Evolutionary conservation across 1,284 basidiomycete genomes (phyloP).

Genomic region (Leccinum proliferum): DNA sequence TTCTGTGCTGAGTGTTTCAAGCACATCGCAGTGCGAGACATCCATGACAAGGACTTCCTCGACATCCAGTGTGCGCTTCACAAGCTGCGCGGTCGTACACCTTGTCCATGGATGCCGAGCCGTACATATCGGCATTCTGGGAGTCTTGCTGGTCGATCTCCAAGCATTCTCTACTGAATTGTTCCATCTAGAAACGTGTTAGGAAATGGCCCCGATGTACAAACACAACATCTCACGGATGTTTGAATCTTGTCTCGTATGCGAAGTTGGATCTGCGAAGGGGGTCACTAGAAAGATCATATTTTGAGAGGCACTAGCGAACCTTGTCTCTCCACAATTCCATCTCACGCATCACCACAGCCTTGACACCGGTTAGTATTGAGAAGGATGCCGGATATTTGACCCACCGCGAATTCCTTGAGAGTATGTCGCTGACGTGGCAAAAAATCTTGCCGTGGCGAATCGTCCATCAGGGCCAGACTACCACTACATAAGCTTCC

Average conservation of each 20-base stretch:
- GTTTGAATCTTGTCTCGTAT: slow-evolving; percentile 89
- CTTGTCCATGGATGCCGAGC: slow-evolving; percentile 69
- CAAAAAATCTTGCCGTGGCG: slow-evolving; percentile 79
- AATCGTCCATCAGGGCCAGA: slow-evolving; percentile 82
- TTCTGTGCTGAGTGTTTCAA: slow-evolving; percentile 69
- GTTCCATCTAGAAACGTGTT: slow-evolving; percentile 66
- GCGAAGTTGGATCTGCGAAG: slow-evolving; percentile 73
- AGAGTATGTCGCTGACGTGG: slow-evolving; percentile 88
- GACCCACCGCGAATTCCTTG: slow-evolving; percentile 80
- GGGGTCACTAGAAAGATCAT: slow-evolving; percentile 1
- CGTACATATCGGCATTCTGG: slow-evolving; percentile 23
- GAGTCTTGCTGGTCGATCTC: slow-evolving; percentile 74
- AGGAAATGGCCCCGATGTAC: not conserved
- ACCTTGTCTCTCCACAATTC: slow-evolving; percentile 93
- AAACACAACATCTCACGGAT: slow-evolving; percentile 46
- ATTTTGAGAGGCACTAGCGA: slow-evolving; percentile 9
- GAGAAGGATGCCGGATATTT: not conserved
- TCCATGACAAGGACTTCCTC: slow-evolving; percentile 92
- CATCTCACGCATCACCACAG: slow-evolving; percentile 94
- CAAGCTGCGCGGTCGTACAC: slow-evolving; percentile 84
- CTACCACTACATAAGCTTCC: slow-evolving; percentile 32
- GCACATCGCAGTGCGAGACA: slow-evolving; percentile 85
- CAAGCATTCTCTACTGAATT: slow-evolving; percentile 91
- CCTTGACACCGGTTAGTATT: slow-evolving; percentile 32
- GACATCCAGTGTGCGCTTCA: slow-evolving; percentile 85